Evolutionary conservation across 2,329 filamentous ascomycete species (phyloP).

Genomic region (Pseudopyrenochaeta lycopersici): DNA sequence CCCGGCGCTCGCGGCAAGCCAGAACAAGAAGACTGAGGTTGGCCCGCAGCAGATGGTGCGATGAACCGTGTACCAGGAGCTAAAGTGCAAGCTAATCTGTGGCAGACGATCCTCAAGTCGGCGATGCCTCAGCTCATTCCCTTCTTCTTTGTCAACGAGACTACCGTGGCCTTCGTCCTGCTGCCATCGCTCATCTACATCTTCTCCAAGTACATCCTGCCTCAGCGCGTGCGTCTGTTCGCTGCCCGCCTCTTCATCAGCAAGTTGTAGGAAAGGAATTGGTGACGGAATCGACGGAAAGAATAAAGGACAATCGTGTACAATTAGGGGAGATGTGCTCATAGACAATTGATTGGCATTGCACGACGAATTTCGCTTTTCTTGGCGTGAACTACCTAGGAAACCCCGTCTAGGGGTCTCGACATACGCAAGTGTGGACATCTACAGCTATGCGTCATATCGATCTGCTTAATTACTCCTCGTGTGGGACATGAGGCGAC

Average conservation of each 20-base stretch:
- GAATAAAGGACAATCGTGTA: constrained; percentile 33
- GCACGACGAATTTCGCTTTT: constrained; percentile 6
- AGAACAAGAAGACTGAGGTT: constrained; percentile 48
- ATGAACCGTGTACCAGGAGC: not conserved
- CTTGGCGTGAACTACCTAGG: not conserved
- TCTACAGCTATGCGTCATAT: too few species aligned
- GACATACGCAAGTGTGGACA: too few species aligned
- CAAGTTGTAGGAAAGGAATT: constrained; percentile 50
- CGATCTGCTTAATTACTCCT: too few species aligned
- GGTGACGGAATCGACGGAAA: not conserved
- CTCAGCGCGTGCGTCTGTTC: constrained; percentile 53
- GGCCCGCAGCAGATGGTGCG: constrained; percentile 46
- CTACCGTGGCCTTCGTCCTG: constrained; percentile 52
- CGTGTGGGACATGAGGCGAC: too few species aligned
- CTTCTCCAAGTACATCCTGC: constrained; percentile 55
- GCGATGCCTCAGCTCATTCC: constrained; percentile 57
- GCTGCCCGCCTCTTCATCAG: constrained; percentile 55
- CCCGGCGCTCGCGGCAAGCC: constrained; percentile 45
- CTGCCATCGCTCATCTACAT: constrained; percentile 55
- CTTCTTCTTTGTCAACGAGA: constrained; percentile 58
- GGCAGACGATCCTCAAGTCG: constrained; percentile 51
- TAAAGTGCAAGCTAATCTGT: constrained; percentile 21
- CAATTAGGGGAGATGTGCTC: constrained; percentile 44
- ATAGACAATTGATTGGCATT: constrained; percentile 46
- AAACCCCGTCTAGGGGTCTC: too few species aligned